Evolutionary conservation across 1,284 basidiomycete species (phyloP).

Genomic region (Ustilago sp.): DNA sequence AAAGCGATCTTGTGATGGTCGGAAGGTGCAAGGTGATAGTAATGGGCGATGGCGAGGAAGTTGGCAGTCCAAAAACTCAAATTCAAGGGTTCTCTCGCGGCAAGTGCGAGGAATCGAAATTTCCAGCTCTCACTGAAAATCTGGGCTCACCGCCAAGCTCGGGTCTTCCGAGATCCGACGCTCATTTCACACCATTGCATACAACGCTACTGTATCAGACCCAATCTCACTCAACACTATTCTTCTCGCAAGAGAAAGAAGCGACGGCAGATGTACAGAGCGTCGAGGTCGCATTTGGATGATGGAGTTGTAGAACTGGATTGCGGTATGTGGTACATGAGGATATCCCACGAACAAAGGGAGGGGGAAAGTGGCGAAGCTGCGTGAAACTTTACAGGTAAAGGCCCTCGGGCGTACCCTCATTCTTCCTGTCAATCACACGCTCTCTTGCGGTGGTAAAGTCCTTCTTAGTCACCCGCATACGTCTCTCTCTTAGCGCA

Average conservation of each 20-base stretch:
- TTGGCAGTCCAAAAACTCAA: not conserved
- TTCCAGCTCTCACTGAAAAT: not conserved
- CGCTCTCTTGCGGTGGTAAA: conserved; percentile 66
- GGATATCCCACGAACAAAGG: not conserved
- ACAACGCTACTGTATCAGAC: too few species aligned
- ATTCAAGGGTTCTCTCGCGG: conserved; percentile 4
- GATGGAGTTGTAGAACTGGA: conserved; percentile 4
- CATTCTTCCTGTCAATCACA: conserved; percentile 68
- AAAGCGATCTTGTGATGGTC: not conserved
- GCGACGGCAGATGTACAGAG: too few species aligned
- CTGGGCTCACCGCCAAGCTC: too few species aligned
- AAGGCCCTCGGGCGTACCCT: conserved; percentile 65
- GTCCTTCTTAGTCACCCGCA: conserved; percentile 88
- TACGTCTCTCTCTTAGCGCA: conserved; percentile 91
- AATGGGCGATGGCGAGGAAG: not conserved
- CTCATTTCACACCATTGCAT: not conserved
- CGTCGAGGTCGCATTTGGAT: too few species aligned
- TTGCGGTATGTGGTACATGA: conserved; percentile 16
- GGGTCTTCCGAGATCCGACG: conserved; percentile 9
- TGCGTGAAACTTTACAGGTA: conserved; percentile 37
- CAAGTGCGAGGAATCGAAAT: conserved; percentile 12
- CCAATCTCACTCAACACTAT: too few species aligned
- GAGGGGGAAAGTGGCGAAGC: too few species aligned
- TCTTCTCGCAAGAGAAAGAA: too few species aligned
- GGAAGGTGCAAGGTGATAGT: not conserved